Evolutionary conservation across 2,329 filamentous ascomycete genomes (phyloP), one percentile per base, ranked within the genome.

Genomic region (Colletotrichum lindemuthianum): DNA sequence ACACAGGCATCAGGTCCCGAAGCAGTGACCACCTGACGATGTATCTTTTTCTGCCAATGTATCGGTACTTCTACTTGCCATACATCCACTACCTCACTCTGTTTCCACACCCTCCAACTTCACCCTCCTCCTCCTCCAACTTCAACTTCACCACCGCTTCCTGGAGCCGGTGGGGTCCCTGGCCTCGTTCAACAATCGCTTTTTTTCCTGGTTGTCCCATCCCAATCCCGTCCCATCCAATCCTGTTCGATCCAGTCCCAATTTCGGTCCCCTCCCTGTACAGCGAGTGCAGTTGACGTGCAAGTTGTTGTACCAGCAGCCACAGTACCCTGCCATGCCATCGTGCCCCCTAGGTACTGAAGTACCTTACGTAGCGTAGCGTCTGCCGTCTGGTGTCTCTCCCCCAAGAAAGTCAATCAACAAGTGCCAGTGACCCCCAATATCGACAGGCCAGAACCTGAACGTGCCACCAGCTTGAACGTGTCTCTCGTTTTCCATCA

Each of bases 151-250:
- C 58, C 52, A 63, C 63, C 49, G 47, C 58, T 63, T 65, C 63
- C 63, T 61, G 51, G 63, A 65, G 58, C 58, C 24, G 58, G 63
- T 65, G 63, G 63, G 63, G 63, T 48, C 63, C 57, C 58, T 61
- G 55, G 54, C 64, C 55, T 66, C 59, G 66, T 68, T 68, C 66
- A 68, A 68, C 66, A 68, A 60, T 68, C 66, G 52, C 57, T 53
- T 60, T 68, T 68, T 67, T 66, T 55, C 51, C 51, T 59, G 58
- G 41, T 54, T 50, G 54, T 56, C 59, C 65, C 53, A 47, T 56
- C 47, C 39, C 39, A 56, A 50, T 56, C 59, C 65, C 53, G 40
- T 56, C 47, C 39, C 39, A 56, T 61, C 64, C 57, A 60, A 60
- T 65, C 61, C 45, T 51, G 50, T 41, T 51, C 63, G 32, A 57